phyloP scores from a whole-genome alignment of 164 flowering plant genomes.

The Kalanchoe fedtschenkoi region DNA sequence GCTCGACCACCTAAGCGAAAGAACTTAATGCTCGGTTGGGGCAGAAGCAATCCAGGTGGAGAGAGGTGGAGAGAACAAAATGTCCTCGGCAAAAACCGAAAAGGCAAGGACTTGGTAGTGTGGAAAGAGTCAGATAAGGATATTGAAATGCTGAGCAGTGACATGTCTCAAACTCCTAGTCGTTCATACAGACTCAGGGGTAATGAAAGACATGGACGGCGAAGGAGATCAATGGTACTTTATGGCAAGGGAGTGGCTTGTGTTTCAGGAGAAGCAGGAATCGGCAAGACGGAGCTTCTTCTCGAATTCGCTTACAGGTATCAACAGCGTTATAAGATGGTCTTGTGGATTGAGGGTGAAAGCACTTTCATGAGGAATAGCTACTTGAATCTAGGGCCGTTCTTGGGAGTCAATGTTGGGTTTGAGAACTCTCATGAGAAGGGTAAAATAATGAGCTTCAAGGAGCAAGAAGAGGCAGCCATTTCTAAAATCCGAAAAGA shows the following conservation, averaged over 20 bases:
- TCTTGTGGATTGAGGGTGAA: slow-evolving; percentile 90
- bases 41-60: slow-evolving; percentile 30
- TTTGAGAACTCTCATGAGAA: slow-evolving; percentile 48
- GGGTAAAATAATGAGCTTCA: slow-evolving; percentile 57
- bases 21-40: slow-evolving; percentile 47
- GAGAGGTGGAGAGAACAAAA: slow-evolving; percentile 21
- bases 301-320: slow-evolving; percentile 76
- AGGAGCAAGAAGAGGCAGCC: slow-evolving; percentile 85
- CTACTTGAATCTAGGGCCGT: slow-evolving; percentile 68
- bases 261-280: slow-evolving; percentile 83
- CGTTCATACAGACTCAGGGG: slow-evolving; percentile 22
- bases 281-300: slow-evolving; percentile 90
- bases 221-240: slow-evolving; percentile 41
- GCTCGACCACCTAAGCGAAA: slow-evolving; percentile 56
- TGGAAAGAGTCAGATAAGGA: slow-evolving; percentile 96
- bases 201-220: slow-evolving; percentile 32
- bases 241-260: slow-evolving; percentile 94
- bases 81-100: slow-evolving; percentile 15
- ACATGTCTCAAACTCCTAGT: slow-evolving; percentile 27
- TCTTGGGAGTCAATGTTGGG: slow-evolving; percentile 74
- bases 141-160: slow-evolving; percentile 70
- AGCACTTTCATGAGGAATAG: slow-evolving; percentile 77
- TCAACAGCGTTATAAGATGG: slow-evolving; percentile 87
- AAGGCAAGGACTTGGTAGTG: slow-evolving; percentile 72
- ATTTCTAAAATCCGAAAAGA: slow-evolving; percentile 63